A percentile compares a stretch with the other conserved stretches of the same genome.
Conservation (phyloP, 257 asterid species). For the Scutellaria barbata region DNA sequence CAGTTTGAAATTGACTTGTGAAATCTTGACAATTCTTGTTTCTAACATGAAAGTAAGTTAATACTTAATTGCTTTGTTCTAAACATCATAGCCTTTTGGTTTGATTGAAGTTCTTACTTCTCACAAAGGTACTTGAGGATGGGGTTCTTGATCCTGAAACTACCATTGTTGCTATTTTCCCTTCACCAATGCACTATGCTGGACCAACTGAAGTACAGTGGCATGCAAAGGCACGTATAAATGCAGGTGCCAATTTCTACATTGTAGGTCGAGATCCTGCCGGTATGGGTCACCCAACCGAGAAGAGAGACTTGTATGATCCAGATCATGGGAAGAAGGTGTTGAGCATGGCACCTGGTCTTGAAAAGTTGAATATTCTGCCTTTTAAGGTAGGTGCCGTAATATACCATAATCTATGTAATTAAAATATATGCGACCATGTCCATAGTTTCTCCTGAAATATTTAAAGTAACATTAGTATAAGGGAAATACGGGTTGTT, state of each 20-base stretch:
- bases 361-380: conserved; percentile 75
- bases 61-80: no score
- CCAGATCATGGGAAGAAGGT: conserved; percentile 78
- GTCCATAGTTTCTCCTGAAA: no score
- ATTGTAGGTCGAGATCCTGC: conserved; percentile 95
- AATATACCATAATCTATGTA: conserved; percentile 16
- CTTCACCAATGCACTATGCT: conserved; percentile 51
- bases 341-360: conserved; percentile 63
- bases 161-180: conserved; percentile 82
- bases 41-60: no score
- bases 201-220: conserved; percentile 68
- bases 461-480: no score
- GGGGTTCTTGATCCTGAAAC: conserved; percentile 60
- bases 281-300: conserved; percentile 57
- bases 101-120: conserved; percentile 18
- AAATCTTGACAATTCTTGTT: no score
- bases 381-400: conserved; percentile 62
- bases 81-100: not conserved
- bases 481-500: no score
- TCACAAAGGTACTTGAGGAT: conserved; percentile 67
- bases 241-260: conserved; percentile 89
- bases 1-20: no score
- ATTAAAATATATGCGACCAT: not conserved
- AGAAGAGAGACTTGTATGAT: conserved; percentile 82
- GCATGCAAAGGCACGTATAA: conserved; percentile 92